Evolutionary conservation across 1,284 basidiomycete genomes (phyloP), one percentile per base, ranked within the genome.

Genomic region (Sporisorium sorghi): DNA sequence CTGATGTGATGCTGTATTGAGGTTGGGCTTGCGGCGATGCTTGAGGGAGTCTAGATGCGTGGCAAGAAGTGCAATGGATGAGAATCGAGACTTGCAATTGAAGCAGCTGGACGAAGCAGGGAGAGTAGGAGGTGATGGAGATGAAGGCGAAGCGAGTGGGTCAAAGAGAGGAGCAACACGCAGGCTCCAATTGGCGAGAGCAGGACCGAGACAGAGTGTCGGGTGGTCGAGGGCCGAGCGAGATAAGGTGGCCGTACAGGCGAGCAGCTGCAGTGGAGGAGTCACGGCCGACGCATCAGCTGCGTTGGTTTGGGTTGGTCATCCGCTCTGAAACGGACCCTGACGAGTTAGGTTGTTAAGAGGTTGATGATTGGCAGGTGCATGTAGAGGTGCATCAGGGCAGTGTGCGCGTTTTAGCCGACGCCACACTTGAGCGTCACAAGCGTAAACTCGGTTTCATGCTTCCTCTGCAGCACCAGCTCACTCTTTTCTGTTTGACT

Each of bases 241-340:
- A 69, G 60, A 70, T 64, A 70, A 64, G 61, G 39, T 23, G 23
- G 21, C 52, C 28, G 48, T 46, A 47, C 30, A 30, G 33, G 15
- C 5, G 14, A 14, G 28, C 5, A 30, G 28, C 15, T 28, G 55
- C 59, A 47, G 66, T 62, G 59, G 59, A 68, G 66, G 56, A 62
- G 66, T 69, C 66, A 69, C 42, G 28, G 33, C 54, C 56, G 47
- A 65, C 44, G 63, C 57, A 65, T 32, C 28, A 30, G 28, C 37
- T 40, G 35, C 35, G 35, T 19, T 19, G n/a, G 15, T 8, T 33
- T n/a, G n/a, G 35, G 26, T 33, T 26, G 42, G 24, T 33, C 10
- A 42, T 40, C 35, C 55, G 26, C 35, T 28, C 21, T 19, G n/a
- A 39, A 35, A 7, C 49, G 42, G 66, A 62, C 66, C 66, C 66